phyloP scores from a whole-genome alignment of 139 green algal genomes.

The Penium margaritaceum region DNA sequence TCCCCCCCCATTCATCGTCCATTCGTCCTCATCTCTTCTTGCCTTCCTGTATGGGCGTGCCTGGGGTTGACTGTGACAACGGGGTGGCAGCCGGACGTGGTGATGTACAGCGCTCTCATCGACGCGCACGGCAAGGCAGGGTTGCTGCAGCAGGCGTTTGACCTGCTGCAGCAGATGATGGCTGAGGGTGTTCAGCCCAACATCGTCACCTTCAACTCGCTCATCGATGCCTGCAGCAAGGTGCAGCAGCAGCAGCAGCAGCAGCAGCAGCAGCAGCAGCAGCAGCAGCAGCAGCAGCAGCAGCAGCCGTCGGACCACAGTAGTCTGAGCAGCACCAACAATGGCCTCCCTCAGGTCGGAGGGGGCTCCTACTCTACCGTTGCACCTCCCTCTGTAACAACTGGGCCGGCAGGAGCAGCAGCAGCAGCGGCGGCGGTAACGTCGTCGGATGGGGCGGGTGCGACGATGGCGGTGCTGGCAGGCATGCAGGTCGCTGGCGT shows the following conservation, averaged over 20 bases:
- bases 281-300: conserved; percentile 13
- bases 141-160: conserved; percentile 25
- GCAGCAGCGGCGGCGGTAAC: no score
- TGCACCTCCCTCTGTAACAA: no score
- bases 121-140: conserved; percentile 37
- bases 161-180: conserved; percentile 25
- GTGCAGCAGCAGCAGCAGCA: background rate
- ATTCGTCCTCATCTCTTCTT: no score
- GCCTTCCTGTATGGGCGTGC: no score
- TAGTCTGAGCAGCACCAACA: no score
- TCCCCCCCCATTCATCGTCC: no score
- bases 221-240: conserved; percentile 38
- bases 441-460: no score
- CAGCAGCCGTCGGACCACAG: conserved; percentile 8
- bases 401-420: no score
- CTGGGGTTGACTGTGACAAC: no score
- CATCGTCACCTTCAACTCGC: conserved; percentile 36
- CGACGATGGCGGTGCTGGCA: no score
- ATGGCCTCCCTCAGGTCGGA: no score
- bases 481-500: conserved; percentile 42
- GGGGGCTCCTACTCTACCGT: no score
- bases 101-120: conserved; percentile 37
- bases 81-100: conserved; percentile 37
- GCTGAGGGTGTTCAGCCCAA: conserved; percentile 23
- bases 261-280: background rate